Percentiles rank a stretch among this genome's conserved stretches.
These are phyloP conservation scores for Candida pini DNA, from an alignment of 805 yeast genomes.

Conservation along the genomic window DNA sequence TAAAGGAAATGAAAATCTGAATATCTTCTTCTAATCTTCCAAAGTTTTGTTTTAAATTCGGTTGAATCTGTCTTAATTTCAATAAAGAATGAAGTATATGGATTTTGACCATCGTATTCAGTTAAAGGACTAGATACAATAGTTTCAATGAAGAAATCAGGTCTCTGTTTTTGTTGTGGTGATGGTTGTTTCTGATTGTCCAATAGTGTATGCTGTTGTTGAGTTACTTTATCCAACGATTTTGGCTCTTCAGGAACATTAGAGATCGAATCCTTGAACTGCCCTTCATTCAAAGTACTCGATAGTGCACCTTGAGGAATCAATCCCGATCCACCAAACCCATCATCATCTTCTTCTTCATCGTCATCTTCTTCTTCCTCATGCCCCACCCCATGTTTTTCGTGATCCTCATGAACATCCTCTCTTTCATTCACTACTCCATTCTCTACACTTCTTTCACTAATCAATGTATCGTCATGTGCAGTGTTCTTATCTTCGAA, in stretches of 20 bases:
- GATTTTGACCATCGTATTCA: conserved; percentile 69
- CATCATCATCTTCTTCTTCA: conserved; percentile 2
- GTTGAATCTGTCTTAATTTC: conserved; percentile 62
- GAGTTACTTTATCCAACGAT: not conserved
- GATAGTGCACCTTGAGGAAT: conserved; percentile 2
- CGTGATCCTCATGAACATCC: not conserved
- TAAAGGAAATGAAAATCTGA: conserved; percentile 80
- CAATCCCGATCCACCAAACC: conserved; percentile 4
- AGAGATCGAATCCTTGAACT: not conserved
- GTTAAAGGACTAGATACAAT: conserved; percentile 56
- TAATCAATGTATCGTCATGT: not conserved
- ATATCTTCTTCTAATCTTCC: conserved; percentile 69
- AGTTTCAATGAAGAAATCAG: conserved; percentile 29
- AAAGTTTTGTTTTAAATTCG: conserved; percentile 38
- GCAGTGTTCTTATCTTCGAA: not conserved
- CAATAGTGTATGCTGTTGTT: not conserved
- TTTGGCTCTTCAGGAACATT: not conserved
- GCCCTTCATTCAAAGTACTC: not conserved
- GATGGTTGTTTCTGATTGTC: not conserved
- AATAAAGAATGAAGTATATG: conserved; percentile 69
- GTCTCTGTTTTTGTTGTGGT: not conserved
- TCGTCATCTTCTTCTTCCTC: conserved; percentile 1
- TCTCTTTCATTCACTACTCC: not conserved
- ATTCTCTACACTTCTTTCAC: not conserved
- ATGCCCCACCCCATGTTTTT: not conserved